Conservation (phyloP, 2,329 filamentous ascomycete genomes). For the Diaporthe vexans region DNA sequence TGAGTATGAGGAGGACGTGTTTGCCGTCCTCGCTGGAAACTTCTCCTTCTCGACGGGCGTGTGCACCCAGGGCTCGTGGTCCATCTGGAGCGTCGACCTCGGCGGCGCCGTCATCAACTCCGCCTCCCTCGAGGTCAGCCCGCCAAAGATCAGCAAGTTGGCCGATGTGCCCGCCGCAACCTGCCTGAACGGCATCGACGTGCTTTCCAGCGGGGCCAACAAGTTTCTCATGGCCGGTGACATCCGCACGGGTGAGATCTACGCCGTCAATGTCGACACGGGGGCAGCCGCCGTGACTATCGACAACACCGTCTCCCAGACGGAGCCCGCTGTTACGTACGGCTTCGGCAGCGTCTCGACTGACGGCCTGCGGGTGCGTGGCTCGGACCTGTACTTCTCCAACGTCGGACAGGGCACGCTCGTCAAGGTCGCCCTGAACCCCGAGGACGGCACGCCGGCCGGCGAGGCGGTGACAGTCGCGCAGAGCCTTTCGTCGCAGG, state of each 20-base stretch:
- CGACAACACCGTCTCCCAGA: constrained; percentile 44
- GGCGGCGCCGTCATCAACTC: constrained; percentile 44
- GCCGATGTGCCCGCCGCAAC: constrained; percentile 44
- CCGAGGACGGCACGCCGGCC: constrained; percentile 37
- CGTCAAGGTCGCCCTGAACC: constrained; percentile 43
- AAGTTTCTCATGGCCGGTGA: constrained; percentile 45
- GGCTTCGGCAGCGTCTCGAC: constrained; percentile 42
- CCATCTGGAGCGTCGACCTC: constrained; percentile 46
- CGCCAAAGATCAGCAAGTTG: constrained; percentile 44
- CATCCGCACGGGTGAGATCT: constrained; percentile 45
- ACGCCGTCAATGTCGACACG: constrained; percentile 44
- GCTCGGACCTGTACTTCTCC: constrained; percentile 46
- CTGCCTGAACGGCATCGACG: constrained; percentile 48
- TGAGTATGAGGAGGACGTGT: constrained; percentile 51
- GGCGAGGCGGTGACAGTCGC: constrained; percentile 42
- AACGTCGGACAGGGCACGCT: constrained; percentile 46
- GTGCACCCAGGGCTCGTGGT: constrained; percentile 41
- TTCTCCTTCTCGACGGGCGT: constrained; percentile 44
- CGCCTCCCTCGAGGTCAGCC: constrained; percentile 13
- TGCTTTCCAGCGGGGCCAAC: constrained; percentile 39
- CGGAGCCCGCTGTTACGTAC: constrained; percentile 40
- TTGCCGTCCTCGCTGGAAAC: constrained; percentile 50
- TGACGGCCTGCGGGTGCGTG: constrained; percentile 48
- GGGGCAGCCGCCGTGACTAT: constrained; percentile 44
- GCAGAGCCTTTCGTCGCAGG: constrained; percentile 18